A percentile compares a stretch with the other conserved stretches of the same genome.
Evolutionary conservation across 257 asterid genomes (phyloP).

Genomic region (Henckelia pumila): DNA sequence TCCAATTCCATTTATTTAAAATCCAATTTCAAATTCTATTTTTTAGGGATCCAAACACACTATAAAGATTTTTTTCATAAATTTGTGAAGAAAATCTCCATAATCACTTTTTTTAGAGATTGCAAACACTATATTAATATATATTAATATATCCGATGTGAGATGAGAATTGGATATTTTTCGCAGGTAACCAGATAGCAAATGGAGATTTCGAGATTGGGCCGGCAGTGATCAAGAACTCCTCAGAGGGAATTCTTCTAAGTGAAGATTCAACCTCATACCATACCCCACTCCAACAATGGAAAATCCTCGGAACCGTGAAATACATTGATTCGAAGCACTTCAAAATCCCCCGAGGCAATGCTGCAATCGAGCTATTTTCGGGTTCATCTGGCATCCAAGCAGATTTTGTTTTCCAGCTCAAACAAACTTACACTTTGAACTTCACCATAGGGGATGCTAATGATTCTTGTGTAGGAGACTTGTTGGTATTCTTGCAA

Average conservation of each 20-base stretch:
- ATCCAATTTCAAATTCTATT: too few relatives aligned
- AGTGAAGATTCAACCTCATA: not conserved
- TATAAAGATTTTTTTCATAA: too few relatives aligned
- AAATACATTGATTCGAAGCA: conserved; percentile 29
- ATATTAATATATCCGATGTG: too few relatives aligned
- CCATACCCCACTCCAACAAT: conserved; percentile 25
- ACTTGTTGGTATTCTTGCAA: conserved; percentile 18
- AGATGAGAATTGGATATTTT: too few relatives aligned
- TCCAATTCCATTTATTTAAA: too few relatives aligned
- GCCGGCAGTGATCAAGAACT: conserved; percentile 26
- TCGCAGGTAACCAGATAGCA: conserved; percentile 22
- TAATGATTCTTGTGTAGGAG: conserved; percentile 29
- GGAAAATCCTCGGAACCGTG: conserved; percentile 28
- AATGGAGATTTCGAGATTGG: conserved; percentile 37
- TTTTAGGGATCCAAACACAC: too few relatives aligned
- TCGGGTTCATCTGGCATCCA: conserved; percentile 25
- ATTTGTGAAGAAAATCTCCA: too few relatives aligned
- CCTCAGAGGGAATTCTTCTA: conserved; percentile 27
- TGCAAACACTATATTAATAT: too few relatives aligned
- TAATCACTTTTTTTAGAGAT: too few relatives aligned
- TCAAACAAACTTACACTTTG: conserved; percentile 7
- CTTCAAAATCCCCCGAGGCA: conserved; percentile 30
- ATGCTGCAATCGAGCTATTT: conserved; percentile 35
- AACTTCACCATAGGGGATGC: conserved; percentile 35
- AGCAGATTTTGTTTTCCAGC: not conserved